Evolutionary conservation across 768 basidiomycete species (phyloP), one percentile per base, ranked within the genome.

Genomic region (Mycena venus): DNA sequence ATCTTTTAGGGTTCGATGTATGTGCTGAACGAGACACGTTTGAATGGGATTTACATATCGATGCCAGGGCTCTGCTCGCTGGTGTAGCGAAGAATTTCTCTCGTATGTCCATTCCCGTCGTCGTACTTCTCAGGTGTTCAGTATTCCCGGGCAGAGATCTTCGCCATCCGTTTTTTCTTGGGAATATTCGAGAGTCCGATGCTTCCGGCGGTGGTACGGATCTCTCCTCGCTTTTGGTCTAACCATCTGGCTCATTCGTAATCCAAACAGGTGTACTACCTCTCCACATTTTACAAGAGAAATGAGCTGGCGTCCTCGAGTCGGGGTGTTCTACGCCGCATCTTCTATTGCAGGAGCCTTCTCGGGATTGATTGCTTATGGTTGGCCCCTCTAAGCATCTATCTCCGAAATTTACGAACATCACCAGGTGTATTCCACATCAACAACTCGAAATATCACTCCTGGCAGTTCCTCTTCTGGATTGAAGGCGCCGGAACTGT

Each of bases 381-480:
- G 87, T 36, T 8, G 3, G 60, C 32, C 29, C n/a, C 11, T 44
- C 25, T 47, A 34, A 4, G 21, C 17, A 29, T 40, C 8, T 21
- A 38, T 25, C 36, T n/a, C 21, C 31, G 12, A 11, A 21, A 32
- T 38, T 55, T 32, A 66, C 38, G 2, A 1, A 17, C 1, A 19
- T 40, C 12, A n/a, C 42, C 49, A 73, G 72, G 73, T 11, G 86
- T 88, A n/a, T 90, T 90, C 75, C 88, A 89, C 31, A 85, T 89
- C 27, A 68, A 85, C 23, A 79, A 83, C 67, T 68, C 82, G 4
- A 84, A 82, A 23, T 84, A 89, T 74, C 83, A 88, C 75, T 82
- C 84, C 6, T 90, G 89, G 89, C 88, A 75, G 78, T 89, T 85
- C 73, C 75, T 89, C 31, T 90, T 90, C 76, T 87, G 88, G 86